These are phyloP conservation scores for Citrus medica DNA, from an alignment of 345 rosid species.

Conservation along the genomic window DNA sequence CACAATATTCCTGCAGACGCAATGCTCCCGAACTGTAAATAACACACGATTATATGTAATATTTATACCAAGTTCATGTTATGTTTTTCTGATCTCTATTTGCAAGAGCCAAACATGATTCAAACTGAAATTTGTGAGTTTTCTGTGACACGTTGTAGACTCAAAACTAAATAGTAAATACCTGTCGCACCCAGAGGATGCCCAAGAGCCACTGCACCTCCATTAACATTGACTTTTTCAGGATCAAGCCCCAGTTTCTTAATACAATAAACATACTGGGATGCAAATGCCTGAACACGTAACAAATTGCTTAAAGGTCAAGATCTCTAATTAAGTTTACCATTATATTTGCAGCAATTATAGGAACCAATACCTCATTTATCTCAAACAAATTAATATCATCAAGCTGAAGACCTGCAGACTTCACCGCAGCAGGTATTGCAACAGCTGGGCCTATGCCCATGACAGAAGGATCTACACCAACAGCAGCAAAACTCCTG, in stretches of 20 bases:
- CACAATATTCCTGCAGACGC: neutral
- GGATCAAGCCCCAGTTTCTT: slow-evolving; percentile 75
- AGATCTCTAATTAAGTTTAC: neutral
- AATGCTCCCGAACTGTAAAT: neutral
- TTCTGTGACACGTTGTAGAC: neutral
- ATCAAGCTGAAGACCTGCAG: slow-evolving; percentile 67
- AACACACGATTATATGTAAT: neutral
- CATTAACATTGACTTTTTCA: slow-evolving; percentile 85
- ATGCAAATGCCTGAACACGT: slow-evolving; percentile 83
- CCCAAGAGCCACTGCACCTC: slow-evolving; percentile 94
- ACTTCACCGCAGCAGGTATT: slow-evolving; percentile 84
- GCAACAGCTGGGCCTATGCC: slow-evolving; percentile 93
- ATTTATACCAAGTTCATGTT: neutral
- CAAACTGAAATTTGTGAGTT: neutral
- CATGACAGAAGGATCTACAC: slow-evolving; percentile 95
- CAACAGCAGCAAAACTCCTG: slow-evolving; percentile 95
- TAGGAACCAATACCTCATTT: slow-evolving; percentile 59
- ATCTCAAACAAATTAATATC: slow-evolving; percentile 87
- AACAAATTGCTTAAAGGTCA: neutral
- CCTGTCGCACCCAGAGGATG: slow-evolving; percentile 99
- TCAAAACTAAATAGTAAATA: slow-evolving; percentile 11
- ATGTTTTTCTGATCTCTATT: neutral
- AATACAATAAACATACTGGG: slow-evolving; percentile 76
- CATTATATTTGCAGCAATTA: neutral
- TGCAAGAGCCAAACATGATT: neutral